Percentiles rank a stretch among this genome's conserved stretches.
Conservation (phyloP, 177 flowering plant genomes). For the Telopea speciosissima region DNA sequence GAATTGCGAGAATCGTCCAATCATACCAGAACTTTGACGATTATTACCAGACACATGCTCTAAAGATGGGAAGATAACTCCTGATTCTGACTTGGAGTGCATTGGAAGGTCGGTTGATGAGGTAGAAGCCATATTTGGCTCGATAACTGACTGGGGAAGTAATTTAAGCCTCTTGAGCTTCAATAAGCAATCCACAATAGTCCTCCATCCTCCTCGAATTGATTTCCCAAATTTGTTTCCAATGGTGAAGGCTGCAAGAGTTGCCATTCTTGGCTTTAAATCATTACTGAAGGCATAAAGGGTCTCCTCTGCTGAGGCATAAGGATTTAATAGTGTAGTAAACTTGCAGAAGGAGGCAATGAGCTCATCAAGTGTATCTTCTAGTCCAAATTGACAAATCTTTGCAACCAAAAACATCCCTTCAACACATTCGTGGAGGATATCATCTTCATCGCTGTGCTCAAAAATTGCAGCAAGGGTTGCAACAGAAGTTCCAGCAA, state of each 20-base stretch:
- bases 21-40: conserved; percentile 29
- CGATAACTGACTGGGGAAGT: conserved; percentile 71
- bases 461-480: conserved; percentile 72
- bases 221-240: conserved; percentile 64
- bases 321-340: conserved; percentile 81
- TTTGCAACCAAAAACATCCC: conserved; percentile 62
- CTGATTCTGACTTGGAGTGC: conserved; percentile 38
- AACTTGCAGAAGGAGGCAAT: conserved; percentile 75
- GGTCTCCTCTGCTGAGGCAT: conserved; percentile 79
- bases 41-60: conserved; percentile 22
- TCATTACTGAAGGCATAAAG: conserved; percentile 67
- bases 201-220: conserved; percentile 80
- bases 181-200: conserved; percentile 77
- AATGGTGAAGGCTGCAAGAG: conserved; percentile 74
- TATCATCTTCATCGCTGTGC: conserved; percentile 70
- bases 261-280: conserved; percentile 78
- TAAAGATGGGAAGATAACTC: conserved; percentile 26
- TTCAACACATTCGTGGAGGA: conserved; percentile 69
- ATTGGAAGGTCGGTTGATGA: conserved; percentile 24
- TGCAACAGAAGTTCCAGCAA: conserved; percentile 81
- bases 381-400: conserved; percentile 59
- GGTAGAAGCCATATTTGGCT: conserved; percentile 33
- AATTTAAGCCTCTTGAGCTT: conserved; percentile 73
- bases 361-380: conserved; percentile 80
- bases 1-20: conserved; percentile 60